Conservation (phyloP, 169 alveolate genomes). For the Plasmodium inui region DNA sequence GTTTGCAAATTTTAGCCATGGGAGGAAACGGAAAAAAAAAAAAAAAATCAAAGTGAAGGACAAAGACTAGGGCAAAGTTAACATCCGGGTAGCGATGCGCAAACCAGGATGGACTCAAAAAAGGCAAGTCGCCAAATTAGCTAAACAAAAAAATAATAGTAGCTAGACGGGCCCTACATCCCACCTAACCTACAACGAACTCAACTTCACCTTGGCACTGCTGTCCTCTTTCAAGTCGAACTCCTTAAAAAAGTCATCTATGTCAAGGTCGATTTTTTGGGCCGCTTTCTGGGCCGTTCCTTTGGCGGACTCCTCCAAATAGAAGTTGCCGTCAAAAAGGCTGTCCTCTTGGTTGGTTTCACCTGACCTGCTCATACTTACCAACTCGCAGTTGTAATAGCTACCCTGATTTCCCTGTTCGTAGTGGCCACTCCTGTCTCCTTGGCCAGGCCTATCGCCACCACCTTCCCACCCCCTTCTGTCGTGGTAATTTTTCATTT, state of each 20-base stretch:
- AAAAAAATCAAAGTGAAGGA: background rate
- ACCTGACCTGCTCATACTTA: background rate
- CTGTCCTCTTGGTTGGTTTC: background rate
- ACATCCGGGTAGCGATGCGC: background rate
- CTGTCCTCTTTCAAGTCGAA: slow-evolving; percentile 31
- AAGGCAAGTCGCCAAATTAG: background rate
- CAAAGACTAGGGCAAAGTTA: background rate
- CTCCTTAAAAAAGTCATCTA: slow-evolving; percentile 65
- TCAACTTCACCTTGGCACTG: slow-evolving; percentile 15
- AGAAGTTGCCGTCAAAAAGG: background rate
- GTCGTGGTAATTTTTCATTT: background rate
- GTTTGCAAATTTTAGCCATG: background rate
- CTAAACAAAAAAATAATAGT: background rate
- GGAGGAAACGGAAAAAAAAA: background rate
- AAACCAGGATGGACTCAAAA: background rate
- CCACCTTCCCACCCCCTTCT: background rate
- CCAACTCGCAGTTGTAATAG: background rate
- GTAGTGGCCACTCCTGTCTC: background rate
- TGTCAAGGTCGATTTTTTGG: slow-evolving; percentile 33
- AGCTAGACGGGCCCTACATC: background rate
- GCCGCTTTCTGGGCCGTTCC: background rate
- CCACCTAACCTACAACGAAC: slow-evolving; percentile 8
- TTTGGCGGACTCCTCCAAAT: background rate
- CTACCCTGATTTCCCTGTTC: background rate
- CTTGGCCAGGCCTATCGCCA: background rate